Conservation (phyloP, 73 alveolate species). For the Tetrahymena borealis region DNA sequence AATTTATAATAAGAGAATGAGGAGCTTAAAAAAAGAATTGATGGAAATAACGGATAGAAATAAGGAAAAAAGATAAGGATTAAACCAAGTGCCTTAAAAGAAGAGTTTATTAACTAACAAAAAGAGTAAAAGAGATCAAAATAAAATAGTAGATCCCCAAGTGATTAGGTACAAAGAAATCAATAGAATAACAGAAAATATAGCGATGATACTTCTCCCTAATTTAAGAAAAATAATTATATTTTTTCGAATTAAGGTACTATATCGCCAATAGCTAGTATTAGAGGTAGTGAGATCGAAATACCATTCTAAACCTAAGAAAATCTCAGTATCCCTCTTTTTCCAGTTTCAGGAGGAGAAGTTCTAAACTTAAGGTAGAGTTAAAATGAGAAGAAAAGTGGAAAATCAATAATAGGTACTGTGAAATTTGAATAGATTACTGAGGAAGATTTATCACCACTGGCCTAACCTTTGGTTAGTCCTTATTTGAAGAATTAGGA, state of each 20-base stretch:
- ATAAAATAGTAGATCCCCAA: not conserved
- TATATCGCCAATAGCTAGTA: not conserved
- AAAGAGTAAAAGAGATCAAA: not conserved
- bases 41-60: not conserved
- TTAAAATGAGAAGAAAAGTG: not conserved
- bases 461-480: not conserved
- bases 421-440: too few relatives aligned
- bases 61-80: not conserved
- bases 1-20: not conserved
- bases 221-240: not conserved
- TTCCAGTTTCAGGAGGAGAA: not conserved
- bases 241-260: not conserved
- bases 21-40: not conserved
- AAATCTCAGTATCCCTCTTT: not conserved
- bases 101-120: not conserved
- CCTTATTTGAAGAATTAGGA: not conserved
- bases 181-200: not conserved
- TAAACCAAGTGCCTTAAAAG: not conserved
- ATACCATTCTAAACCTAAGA: not conserved
- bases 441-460: too few relatives aligned
- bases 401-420: too few relatives aligned
- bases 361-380: not conserved
- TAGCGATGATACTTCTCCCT: not conserved
- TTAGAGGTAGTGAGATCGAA: not conserved
- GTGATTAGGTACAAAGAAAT: not conserved